A percentile compares a stretch with the other conserved stretches of the same genome.
These are phyloP conservation scores for Tulasnella sp. DNA, from an alignment of 768 basidiomycete species.

Conservation along the genomic window DNA sequence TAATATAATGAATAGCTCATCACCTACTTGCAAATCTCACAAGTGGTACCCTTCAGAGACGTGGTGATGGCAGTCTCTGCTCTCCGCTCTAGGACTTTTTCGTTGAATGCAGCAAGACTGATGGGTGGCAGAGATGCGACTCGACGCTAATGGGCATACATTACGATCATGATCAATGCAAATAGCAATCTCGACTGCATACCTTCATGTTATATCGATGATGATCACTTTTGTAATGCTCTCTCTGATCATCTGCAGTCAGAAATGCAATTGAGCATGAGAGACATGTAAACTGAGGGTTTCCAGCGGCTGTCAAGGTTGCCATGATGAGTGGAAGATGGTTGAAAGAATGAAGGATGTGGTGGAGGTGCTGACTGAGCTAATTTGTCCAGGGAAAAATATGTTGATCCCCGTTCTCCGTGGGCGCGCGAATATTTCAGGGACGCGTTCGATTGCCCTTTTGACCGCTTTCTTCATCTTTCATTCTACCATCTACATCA, in stretches of 20 bases:
- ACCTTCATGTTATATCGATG: conserved; percentile 95
- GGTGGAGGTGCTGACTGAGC: neutral
- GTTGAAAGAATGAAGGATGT: neutral
- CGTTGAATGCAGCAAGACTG: conserved; percentile 60
- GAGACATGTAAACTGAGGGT: conserved; percentile 59
- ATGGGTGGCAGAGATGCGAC: conserved; percentile 84
- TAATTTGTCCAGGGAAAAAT: no score
- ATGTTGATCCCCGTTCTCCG: no score
- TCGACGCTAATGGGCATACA: conserved; percentile 38
- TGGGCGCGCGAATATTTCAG: no score
- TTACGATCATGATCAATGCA: neutral
- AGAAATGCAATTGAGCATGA: conserved; percentile 83
- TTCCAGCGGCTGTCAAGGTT: conserved; percentile 7
- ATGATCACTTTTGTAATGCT: conserved; percentile 85
- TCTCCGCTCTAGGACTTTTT: conserved; percentile 72
- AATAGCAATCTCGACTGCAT: neutral
- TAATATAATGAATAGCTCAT: neutral
- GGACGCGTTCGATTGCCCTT: no score
- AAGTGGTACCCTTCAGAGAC: conserved; percentile 46
- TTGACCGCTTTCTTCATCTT: no score
- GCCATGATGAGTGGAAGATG: no score
- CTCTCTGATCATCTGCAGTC: conserved; percentile 69
- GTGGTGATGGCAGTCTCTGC: conserved; percentile 60
- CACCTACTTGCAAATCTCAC: conserved; percentile 74
- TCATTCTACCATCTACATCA: no score